Percentiles rank a stretch among this genome's conserved stretches.
Evolutionary conservation across 1,139 yeast genomes (phyloP).

Genomic region (Diutina mesorugosa): DNA sequence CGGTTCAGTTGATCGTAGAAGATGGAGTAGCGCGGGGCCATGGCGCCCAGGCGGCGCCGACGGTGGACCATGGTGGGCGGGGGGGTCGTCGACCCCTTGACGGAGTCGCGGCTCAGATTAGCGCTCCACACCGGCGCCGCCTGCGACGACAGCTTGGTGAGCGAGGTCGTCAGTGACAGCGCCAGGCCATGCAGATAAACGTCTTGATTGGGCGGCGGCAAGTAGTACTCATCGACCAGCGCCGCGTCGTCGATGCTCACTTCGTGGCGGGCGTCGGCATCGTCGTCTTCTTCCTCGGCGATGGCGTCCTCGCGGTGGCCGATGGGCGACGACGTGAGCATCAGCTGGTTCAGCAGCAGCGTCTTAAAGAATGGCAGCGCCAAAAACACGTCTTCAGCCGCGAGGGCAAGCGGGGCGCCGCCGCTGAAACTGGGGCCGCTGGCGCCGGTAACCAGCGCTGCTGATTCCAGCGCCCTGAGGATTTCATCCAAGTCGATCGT

Average conservation of each 20-base stretch:
- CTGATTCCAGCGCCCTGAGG: background rate
- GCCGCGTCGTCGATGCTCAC: constrained; percentile 1
- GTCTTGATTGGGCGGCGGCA: background rate
- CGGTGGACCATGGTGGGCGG: background rate
- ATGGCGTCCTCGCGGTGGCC: background rate
- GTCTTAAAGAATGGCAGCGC: background rate
- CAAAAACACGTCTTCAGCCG: background rate
- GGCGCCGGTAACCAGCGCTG: background rate
- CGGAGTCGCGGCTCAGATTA: background rate
- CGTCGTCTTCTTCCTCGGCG: constrained; percentile 2
- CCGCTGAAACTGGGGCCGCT: background rate
- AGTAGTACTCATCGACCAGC: background rate
- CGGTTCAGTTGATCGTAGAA: constrained; percentile 2
- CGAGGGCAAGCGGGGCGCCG: background rate
- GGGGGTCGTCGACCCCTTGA: background rate
- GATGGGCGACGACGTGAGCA: background rate
- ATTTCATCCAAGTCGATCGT: constrained; percentile 1
- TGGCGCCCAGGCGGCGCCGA: constrained; percentile 1
- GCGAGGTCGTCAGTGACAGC: background rate
- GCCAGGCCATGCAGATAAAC: background rate
- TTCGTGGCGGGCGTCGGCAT: background rate
- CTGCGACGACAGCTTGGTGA: background rate
- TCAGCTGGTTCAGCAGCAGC: background rate
- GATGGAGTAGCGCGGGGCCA: background rate
- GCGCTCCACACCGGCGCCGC: background rate